Percentiles rank a stretch among this genome's conserved stretches.
phyloP scores from a whole-genome alignment of 2,329 filamentous ascomycete genomes.

The Aspergillus nomiae region DNA sequence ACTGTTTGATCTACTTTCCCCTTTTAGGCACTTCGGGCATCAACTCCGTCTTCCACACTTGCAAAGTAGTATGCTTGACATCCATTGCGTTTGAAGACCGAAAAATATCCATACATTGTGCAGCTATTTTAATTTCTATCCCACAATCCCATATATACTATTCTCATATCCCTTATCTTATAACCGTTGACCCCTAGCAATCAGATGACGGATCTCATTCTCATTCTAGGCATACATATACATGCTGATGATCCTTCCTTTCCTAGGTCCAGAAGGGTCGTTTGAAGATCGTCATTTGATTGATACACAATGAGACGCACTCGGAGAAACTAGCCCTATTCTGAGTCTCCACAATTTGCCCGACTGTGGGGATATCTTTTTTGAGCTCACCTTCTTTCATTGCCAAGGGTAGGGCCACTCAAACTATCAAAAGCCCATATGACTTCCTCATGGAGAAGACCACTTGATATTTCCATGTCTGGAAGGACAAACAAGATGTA shows the following conservation, averaged over 20 bases:
- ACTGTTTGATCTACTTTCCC: background rate
- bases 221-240: background rate
- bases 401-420: background rate
- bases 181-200: background rate
- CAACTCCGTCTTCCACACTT: background rate
- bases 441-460: background rate
- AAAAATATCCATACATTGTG: background rate
- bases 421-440: background rate
- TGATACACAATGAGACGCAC: background rate
- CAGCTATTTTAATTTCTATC: too few relatives aligned
- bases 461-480: background rate
- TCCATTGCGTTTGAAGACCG: background rate
- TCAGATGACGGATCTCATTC: too few relatives aligned
- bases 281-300: background rate
- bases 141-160: background rate
- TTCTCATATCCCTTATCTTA: too few relatives aligned
- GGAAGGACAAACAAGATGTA: background rate
- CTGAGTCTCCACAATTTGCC: background rate
- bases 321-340: background rate
- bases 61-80: background rate
- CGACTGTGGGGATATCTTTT: background rate
- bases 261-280: too few relatives aligned
- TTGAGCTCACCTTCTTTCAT: background rate
- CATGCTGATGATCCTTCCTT: background rate
- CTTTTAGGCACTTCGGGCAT: background rate